A percentile compares a stretch with the other conserved stretches of the same genome.
These are phyloP conservation scores for Candida labiduridarum DNA, from an alignment of 1,139 yeast species.

Conservation along the genomic window DNA sequence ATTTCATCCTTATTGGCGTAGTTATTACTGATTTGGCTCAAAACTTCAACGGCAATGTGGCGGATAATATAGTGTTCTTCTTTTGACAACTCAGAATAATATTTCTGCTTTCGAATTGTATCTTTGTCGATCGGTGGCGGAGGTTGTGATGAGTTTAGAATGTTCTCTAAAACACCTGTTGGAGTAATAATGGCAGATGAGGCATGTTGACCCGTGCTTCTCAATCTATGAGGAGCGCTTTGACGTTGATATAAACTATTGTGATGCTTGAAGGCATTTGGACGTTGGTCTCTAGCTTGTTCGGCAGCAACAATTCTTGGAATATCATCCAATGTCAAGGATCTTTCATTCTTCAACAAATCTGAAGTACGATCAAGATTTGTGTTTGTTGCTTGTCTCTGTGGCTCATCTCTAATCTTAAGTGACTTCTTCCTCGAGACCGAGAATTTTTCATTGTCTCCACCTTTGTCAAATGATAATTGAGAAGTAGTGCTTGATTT, in stretches of 20 bases:
- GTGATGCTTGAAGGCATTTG: constrained; percentile 80
- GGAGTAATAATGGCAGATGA: constrained; percentile 13
- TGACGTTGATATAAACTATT: constrained; percentile 46
- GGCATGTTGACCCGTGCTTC: constrained; percentile 8
- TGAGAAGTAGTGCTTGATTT: constrained; percentile 17
- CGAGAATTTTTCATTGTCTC: constrained; percentile 33
- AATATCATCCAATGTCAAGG: constrained; percentile 91
- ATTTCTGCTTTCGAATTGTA: constrained; percentile 31
- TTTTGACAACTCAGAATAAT: constrained; percentile 71
- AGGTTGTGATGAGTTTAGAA: constrained; percentile 12
- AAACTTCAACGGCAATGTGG: constrained; percentile 68
- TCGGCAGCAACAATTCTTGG: constrained; percentile 97
- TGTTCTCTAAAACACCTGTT: constrained; percentile 15
- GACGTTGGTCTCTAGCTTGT: constrained; percentile 90
- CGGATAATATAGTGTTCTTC: constrained; percentile 65
- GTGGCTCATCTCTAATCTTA: constrained; percentile 51
- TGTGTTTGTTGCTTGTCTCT: constrained; percentile 30
- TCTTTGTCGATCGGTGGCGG: constrained; percentile 7
- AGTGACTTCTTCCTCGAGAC: constrained; percentile 32
- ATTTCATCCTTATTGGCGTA: constrained; percentile 55
- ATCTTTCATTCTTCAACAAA: constrained; percentile 75
- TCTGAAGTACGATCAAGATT: constrained; percentile 61
- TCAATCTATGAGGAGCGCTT: constrained; percentile 23
- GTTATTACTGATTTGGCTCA: constrained; percentile 44
- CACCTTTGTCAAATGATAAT: constrained; percentile 17